A percentile compares a stretch with the other conserved stretches of the same genome.
Conservation (phyloP, 139 green algal species). For the Coelastrella sp. region DNA sequence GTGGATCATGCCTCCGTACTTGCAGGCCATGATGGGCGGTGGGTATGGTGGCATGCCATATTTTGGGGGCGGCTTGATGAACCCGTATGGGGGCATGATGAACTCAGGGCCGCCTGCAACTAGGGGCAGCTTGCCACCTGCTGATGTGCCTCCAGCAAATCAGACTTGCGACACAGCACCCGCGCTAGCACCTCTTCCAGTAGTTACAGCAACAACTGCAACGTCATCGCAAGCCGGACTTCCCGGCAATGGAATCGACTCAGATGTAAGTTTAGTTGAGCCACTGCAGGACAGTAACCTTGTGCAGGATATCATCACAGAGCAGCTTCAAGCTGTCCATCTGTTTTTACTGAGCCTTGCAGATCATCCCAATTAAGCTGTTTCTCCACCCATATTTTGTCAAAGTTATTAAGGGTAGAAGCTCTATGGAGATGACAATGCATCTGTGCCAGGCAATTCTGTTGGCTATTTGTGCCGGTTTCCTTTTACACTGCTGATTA, state of each 20-base stretch:
- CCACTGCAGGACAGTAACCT: background rate
- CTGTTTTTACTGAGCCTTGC: too few relatives aligned
- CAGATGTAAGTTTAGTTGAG: background rate
- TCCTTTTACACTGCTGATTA: too few relatives aligned
- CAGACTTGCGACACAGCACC: background rate
- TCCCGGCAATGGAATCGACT: slow-evolving; percentile 1
- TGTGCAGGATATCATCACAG: background rate
- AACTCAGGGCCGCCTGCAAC: background rate
- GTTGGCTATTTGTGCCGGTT: too few relatives aligned
- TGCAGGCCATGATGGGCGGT: slow-evolving; percentile 24
- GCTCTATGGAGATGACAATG: too few relatives aligned
- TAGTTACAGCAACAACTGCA: background rate
- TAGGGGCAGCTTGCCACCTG: background rate
- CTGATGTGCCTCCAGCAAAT: background rate
- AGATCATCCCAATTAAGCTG: too few relatives aligned
- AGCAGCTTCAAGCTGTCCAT: too few relatives aligned
- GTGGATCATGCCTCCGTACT: background rate
- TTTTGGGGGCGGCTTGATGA: slow-evolving; percentile 20
- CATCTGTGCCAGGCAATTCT: too few relatives aligned
- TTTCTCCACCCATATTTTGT: too few relatives aligned
- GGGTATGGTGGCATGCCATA: slow-evolving; percentile 31
- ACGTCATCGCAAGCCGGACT: slow-evolving; percentile 9
- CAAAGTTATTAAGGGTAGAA: too few relatives aligned
- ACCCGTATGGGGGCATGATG: slow-evolving; percentile 38
- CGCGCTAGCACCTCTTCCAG: slow-evolving; percentile 3